Evolutionary conservation across 805 yeast species (phyloP), one percentile per base, ranked within the genome.

Genomic region (Ogataea trehaloabstinens): DNA sequence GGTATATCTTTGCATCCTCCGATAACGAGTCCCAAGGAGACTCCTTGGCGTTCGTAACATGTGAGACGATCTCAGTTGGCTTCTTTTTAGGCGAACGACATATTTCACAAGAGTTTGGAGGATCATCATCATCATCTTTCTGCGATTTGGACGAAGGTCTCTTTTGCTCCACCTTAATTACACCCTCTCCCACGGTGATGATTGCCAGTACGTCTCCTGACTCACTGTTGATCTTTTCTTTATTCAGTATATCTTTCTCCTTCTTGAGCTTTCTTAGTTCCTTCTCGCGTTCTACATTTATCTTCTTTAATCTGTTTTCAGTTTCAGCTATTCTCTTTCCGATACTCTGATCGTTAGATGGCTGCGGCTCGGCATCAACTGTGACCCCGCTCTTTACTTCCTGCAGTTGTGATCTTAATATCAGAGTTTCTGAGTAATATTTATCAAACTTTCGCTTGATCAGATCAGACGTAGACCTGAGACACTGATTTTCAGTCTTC

Each of bases 391-490:
- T 11, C 30, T 27, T 11, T 7, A 27, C 30, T 16, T 34, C 15
- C 15, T 35, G 33, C 31, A 49, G 31, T 31, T 42, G 25, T 3
- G 35, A 40, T 30, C 42, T 42, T 29, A 49, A 31, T 16, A 35
- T 29, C 30, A 34, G 28, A 5, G 48, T 40, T 29, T 49, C 53
- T 15, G 35, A 20, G 22, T 49, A 45, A 28, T 49, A 49, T 24
- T 46, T 46, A 31, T 41, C 46, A 18, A 49, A 44, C 35, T 49
- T 49, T 20, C 19, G 7, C 35, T 49, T 46, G 25, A 49, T 31
- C 28, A 40, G 27, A 32, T 48, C 44, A 8, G 47, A 38, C 3
- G 47, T 35, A 3, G 40, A 19, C 13, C 28, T 31, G 12, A 42
- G 13, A 6, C 30, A 35, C 10, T 27, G 18, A 17, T 42, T 44